These are phyloP conservation scores for Solanum commersonii DNA, from an alignment of 257 asterid genomes.

Conservation along the genomic window DNA sequence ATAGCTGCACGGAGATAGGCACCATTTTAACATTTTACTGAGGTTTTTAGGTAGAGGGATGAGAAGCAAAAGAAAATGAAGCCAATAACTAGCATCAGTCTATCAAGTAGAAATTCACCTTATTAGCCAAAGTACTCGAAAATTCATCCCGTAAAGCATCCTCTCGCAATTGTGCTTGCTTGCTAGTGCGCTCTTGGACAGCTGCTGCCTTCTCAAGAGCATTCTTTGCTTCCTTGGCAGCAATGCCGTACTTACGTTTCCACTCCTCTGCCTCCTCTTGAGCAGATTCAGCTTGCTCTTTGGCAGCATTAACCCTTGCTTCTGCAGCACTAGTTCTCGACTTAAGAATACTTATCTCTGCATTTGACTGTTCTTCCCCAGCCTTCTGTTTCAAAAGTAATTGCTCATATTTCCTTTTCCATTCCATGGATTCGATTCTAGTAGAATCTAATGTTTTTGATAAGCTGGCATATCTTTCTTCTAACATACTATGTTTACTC, in stretches of 20 bases:
- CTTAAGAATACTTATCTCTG: slow-evolving; percentile 68
- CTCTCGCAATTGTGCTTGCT: slow-evolving; percentile 76
- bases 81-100: not conserved
- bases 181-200: slow-evolving; percentile 71
- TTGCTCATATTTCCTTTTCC: slow-evolving; percentile 85
- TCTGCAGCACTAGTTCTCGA: slow-evolving; percentile 91
- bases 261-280: slow-evolving; percentile 96
- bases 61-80: not conserved
- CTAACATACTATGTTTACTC: slow-evolving; percentile 59
- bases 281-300: slow-evolving; percentile 86
- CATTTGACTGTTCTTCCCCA: slow-evolving; percentile 62
- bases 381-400: slow-evolving; percentile 57
- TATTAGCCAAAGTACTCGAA: slow-evolving; percentile 49
- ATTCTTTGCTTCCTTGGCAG: slow-evolving; percentile 71
- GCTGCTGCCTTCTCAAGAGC: slow-evolving; percentile 93
- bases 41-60: not conserved
- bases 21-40: not conserved
- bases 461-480: slow-evolving; percentile 70
- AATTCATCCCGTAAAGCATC: slow-evolving; percentile 77
- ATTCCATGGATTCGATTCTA: slow-evolving; percentile 61
- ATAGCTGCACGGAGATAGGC: not conserved
- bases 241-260: slow-evolving; percentile 82
- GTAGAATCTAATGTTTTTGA: slow-evolving; percentile 55
- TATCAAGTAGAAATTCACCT: slow-evolving; percentile 36
- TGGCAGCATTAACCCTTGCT: slow-evolving; percentile 94